Conservation (phyloP, 176 grass and related monocot species). For the Carex myosuroides region DNA sequence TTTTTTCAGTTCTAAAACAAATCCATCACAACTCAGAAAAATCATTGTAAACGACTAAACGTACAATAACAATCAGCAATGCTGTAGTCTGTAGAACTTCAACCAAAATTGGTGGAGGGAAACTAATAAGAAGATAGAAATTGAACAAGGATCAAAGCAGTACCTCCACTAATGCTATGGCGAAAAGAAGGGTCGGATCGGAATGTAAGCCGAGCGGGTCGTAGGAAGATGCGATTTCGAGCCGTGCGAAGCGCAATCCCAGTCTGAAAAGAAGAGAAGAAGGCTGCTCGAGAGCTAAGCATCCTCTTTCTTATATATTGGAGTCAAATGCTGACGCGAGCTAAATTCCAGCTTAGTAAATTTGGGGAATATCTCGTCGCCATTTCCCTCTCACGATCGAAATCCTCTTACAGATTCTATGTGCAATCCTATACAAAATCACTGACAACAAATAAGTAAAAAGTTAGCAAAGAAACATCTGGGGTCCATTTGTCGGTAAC, state of each 20-base stretch:
- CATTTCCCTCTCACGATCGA: neutral
- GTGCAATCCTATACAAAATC: neutral
- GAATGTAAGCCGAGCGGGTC: neutral
- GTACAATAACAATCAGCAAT: neutral
- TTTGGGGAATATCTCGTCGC: neutral
- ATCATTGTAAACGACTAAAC: neutral
- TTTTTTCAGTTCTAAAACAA: neutral
- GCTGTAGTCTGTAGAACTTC: neutral
- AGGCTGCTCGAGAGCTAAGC: constrained; percentile 6
- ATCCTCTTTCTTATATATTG: neutral
- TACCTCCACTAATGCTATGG: constrained; percentile 1
- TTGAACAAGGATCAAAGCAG: neutral
- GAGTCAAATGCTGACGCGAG: neutral
- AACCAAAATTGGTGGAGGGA: neutral
- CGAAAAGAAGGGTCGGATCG: neutral
- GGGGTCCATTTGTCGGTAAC: neutral
- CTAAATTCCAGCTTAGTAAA: neutral
- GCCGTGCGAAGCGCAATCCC: neutral
- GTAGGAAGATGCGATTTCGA: neutral
- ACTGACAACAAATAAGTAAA: neutral
- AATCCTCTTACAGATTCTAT: neutral
- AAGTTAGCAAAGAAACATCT: too few species aligned
- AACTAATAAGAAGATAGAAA: constrained; percentile 6
- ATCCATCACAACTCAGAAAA: neutral
- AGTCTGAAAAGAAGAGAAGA: neutral